Conservation (phyloP, 768 basidiomycete species). For the Daedaleopsis sinensis region DNA sequence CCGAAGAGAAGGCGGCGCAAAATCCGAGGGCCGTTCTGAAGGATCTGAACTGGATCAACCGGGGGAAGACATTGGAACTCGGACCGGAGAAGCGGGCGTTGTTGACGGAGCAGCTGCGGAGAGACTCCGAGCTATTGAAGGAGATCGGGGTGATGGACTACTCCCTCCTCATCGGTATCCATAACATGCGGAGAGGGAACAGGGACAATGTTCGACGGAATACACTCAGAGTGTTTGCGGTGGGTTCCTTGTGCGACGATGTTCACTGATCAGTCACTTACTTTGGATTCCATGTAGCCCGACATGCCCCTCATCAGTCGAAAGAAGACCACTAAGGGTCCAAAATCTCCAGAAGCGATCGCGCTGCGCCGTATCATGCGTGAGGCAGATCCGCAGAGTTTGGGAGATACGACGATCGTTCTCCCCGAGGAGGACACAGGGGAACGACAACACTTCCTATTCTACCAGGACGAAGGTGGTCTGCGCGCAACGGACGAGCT, state of each 20-base stretch:
- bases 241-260: conserved; percentile 40
- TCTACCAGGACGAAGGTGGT: conserved; percentile 97
- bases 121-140: conserved; percentile 88
- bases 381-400: conserved; percentile 73
- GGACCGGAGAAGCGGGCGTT: conserved; percentile 95
- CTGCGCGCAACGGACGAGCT: conserved; percentile 86
- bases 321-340: conserved; percentile 63
- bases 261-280: background rate
- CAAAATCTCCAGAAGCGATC: conserved; percentile 68
- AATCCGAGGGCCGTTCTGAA: conserved; percentile 92
- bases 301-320: conserved; percentile 66
- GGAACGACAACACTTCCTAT: conserved; percentile 77
- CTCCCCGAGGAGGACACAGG: conserved; percentile 64
- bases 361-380: conserved; percentile 88
- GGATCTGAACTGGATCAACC: conserved; percentile 95
- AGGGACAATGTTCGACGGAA: conserved; percentile 89
- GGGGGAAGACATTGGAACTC: conserved; percentile 76
- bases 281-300: conserved; percentile 48
- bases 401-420: conserved; percentile 54
- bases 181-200: conserved; percentile 90
- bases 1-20: conserved; percentile 75
- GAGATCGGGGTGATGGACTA: conserved; percentile 94
- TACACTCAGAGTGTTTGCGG: conserved; percentile 91
- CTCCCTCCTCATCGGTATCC: conserved; percentile 90
- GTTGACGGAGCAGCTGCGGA: conserved; percentile 85